Conservation (phyloP, 331 rosid species). For the Prunus yedoensis region DNA sequence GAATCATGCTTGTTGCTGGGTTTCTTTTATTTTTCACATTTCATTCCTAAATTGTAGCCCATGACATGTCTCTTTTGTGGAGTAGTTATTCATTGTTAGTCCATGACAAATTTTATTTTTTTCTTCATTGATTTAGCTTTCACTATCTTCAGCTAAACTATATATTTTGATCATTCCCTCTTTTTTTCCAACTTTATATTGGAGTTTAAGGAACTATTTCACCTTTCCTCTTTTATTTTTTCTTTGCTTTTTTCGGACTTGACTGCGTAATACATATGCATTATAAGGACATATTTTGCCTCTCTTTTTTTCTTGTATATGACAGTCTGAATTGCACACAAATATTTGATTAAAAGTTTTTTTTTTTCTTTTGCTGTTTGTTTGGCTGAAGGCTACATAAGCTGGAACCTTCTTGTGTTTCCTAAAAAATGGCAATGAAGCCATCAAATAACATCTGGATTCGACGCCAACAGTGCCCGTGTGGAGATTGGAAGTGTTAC, state of each 20-base stretch:
- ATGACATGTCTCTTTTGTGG: not conserved
- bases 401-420: not conserved
- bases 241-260: not conserved
- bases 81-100: not conserved
- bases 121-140: not conserved
- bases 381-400: conserved; percentile 8
- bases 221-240: not conserved
- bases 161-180: not conserved
- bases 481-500: conserved; percentile 76
- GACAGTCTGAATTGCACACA: not conserved
- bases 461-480: conserved; percentile 63
- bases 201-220: not conserved
- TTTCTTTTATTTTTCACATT: not conserved
- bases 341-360: not conserved
- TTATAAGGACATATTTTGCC: not conserved
- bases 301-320: not conserved
- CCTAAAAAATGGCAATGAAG: conserved; percentile 32
- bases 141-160: conserved; percentile 6
- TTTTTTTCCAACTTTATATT: not conserved
- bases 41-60: not conserved
- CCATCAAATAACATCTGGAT: conserved; percentile 55
- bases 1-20: conserved; percentile 1
- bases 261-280: not conserved
- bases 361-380: not conserved
- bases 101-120: not conserved